phyloP scores from a whole-genome alignment of 371 early-diverging fungal species.

The Pancytospora epiphaga region DNA sequence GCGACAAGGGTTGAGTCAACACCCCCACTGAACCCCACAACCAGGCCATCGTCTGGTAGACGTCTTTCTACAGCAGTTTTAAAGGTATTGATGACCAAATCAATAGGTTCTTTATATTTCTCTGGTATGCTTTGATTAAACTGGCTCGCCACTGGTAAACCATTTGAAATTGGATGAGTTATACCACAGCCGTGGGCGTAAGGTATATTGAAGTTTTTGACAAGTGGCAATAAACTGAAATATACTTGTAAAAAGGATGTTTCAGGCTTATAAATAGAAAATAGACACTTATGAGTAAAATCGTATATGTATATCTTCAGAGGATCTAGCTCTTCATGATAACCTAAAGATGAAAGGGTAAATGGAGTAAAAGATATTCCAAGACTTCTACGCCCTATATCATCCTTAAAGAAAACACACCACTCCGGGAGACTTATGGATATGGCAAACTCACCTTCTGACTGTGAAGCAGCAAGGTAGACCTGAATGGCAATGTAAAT shows the following conservation, averaged over 20 bases:
- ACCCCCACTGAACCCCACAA: constrained; percentile 48
- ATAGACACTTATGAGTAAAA: neutral
- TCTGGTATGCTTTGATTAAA: neutral
- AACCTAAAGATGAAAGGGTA: constrained; percentile 23
- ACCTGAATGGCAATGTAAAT: constrained; percentile 6
- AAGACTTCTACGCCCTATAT: constrained; percentile 45
- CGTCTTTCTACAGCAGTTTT: neutral
- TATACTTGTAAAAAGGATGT: neutral
- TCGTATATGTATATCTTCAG: constrained; percentile 36
- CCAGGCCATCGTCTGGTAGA: neutral
- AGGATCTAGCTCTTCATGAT: constrained; percentile 35
- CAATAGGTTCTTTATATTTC: too few species aligned
- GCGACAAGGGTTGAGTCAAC: constrained; percentile 46
- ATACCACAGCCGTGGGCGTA: neutral
- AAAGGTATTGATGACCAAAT: neutral
- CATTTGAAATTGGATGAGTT: neutral
- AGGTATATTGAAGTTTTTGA: neutral
- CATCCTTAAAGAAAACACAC: constrained; percentile 49
- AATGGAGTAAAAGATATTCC: constrained; percentile 28
- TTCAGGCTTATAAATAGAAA: neutral
- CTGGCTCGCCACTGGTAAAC: neutral
- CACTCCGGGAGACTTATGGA: neutral
- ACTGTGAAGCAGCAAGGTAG: constrained; percentile 26
- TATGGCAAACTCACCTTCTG: constrained; percentile 37
- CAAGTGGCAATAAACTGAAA: neutral